Evolutionary conservation across 306 rosid genomes (phyloP).

Genomic region (Hylodesmum podocarpum): DNA sequence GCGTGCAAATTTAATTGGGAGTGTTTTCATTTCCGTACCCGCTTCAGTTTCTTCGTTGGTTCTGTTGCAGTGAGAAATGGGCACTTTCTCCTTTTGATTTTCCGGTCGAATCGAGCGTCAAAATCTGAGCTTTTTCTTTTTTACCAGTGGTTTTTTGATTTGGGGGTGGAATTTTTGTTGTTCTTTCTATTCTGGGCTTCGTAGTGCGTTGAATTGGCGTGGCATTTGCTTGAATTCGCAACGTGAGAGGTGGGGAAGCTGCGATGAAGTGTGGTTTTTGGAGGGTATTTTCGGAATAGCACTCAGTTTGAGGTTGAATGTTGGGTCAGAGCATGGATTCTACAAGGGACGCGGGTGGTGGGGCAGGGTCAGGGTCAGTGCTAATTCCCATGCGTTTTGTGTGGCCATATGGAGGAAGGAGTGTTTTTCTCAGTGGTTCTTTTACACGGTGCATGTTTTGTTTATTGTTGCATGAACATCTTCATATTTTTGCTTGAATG

Average conservation of each 20-base stretch:
- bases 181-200: conserved; percentile 8
- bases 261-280: conserved; percentile 40
- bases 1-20: conserved; percentile 27
- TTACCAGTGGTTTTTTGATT: conserved; percentile 4
- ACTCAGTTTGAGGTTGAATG: conserved; percentile 40
- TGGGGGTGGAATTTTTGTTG: conserved; percentile 1
- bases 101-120: conserved; percentile 13
- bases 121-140: conserved; percentile 5
- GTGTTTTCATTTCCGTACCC: conserved; percentile 13
- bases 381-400: conserved; percentile 86
- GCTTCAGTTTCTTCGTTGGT: conserved; percentile 12
- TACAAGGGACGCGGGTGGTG: conserved; percentile 49
- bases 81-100: conserved; percentile 25
- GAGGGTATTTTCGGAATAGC: conserved; percentile 39
- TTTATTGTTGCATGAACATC: not conserved
- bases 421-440: conserved; percentile 81
- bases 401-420: conserved; percentile 92
- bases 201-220: conserved; percentile 38
- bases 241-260: conserved; percentile 34
- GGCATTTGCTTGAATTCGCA: conserved; percentile 40
- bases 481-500: conserved; percentile 1
- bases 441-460: conserved; percentile 64
- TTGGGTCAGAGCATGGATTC: conserved; percentile 72
- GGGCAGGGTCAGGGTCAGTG: conserved; percentile 58
- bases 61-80: not conserved